A percentile compares a stretch with the other conserved stretches of the same genome.
Evolutionary conservation across 208 protist species (phyloP).

Genomic region (Phytomonas sp.): DNA sequence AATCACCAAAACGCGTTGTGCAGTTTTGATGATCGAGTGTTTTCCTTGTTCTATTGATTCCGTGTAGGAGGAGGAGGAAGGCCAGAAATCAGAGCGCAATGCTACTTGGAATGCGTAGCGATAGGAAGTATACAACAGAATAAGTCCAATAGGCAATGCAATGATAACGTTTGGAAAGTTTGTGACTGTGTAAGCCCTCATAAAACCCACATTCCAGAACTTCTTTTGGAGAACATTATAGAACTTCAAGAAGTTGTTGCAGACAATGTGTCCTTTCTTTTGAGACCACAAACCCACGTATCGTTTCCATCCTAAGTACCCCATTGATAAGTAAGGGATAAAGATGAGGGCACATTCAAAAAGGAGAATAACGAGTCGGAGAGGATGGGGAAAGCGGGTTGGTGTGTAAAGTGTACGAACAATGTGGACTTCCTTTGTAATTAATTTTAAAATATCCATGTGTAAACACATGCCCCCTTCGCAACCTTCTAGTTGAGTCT

Average conservation of each 20-base stretch:
- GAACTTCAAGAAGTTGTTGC: conserved; percentile 42
- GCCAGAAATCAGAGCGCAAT: neutral
- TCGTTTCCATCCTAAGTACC: conserved; percentile 40
- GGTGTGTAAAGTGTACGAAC: conserved; percentile 12
- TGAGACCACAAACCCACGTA: conserved; percentile 32
- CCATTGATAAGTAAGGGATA: conserved; percentile 41
- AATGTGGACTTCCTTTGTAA: neutral
- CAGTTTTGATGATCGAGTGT: neutral
- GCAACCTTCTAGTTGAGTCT: neutral
- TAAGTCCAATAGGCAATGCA: conserved; percentile 33
- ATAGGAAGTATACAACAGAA: conserved; percentile 19
- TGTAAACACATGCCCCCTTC: neutral
- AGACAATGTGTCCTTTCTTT: conserved; percentile 12
- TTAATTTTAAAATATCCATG: neutral
- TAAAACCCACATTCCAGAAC: conserved; percentile 70
- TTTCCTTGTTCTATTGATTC: neutral
- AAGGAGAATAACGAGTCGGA: conserved; percentile 29
- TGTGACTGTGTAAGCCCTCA: conserved; percentile 41
- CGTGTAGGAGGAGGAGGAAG: neutral
- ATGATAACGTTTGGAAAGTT: conserved; percentile 70
- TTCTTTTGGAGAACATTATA: conserved; percentile 62
- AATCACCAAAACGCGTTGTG: neutral
- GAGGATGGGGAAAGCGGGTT: conserved; percentile 27
- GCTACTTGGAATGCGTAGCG: conserved; percentile 19
- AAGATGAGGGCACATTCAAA: conserved; percentile 32